Conservation (phyloP, 805 yeast species). For the Spathaspora hagerdaliae region DNA sequence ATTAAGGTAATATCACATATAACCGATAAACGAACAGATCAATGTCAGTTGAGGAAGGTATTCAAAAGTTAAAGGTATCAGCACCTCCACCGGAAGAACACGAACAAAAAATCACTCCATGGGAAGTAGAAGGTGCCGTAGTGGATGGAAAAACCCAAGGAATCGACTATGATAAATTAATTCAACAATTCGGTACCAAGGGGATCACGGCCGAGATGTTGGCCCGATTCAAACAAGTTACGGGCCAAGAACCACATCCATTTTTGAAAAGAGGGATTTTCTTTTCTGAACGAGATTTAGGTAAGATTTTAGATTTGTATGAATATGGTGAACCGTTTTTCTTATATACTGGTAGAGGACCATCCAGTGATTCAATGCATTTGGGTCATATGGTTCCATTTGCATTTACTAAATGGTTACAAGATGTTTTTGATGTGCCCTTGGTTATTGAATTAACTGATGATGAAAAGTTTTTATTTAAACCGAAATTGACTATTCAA, state of each 20-base stretch:
- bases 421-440: conserved; percentile 95
- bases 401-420: conserved; percentile 94
- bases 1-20: too few relatives aligned
- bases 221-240: conserved; percentile 68
- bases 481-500: conserved; percentile 81
- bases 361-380: conserved; percentile 91
- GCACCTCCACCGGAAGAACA: too few relatives aligned
- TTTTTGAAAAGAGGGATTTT: conserved; percentile 87
- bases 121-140: conserved; percentile 99
- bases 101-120: conserved; percentile 68
- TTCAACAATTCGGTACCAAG: conserved; percentile 82
- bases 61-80: conserved; percentile 8
- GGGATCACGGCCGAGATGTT: conserved; percentile 67
- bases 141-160: conserved; percentile 90
- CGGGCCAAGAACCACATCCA: conserved; percentile 91
- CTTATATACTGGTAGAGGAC: conserved; percentile 96
- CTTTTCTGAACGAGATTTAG: conserved; percentile 85
- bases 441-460: conserved; percentile 91
- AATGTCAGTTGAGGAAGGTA: conserved; percentile 16
- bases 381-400: conserved; percentile 97
- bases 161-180: conserved; percentile 87
- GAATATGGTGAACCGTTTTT: conserved; percentile 95
- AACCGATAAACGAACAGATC: too few relatives aligned
- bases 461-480: conserved; percentile 94
- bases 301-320: conserved; percentile 75